Conservation (phyloP, 2,329 filamentous ascomycete species). For the Graphium sp. region DNA sequence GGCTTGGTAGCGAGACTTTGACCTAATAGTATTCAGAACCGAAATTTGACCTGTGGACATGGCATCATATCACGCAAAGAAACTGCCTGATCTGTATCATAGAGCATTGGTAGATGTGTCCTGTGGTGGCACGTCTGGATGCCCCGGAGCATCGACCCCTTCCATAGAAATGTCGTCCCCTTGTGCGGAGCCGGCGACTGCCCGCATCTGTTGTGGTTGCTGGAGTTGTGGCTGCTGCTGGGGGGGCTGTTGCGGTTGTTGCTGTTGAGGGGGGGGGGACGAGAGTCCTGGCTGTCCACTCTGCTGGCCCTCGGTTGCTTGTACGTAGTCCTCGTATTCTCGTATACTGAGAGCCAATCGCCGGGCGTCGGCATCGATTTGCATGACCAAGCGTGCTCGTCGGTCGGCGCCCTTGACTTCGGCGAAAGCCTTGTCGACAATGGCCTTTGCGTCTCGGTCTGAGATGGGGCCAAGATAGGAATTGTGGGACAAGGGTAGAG, state of each 20-base stretch:
- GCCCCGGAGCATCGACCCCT: too few relatives aligned
- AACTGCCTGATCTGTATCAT: too few relatives aligned
- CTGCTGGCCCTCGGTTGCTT: conserved; percentile 11
- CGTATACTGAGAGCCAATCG: conserved; percentile 35
- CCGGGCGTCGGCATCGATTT: conserved; percentile 35
- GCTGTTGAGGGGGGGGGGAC: conserved; percentile 9
- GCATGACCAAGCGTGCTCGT: conserved; percentile 26
- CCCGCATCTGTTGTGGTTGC: background rate
- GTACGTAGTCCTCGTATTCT: conserved; percentile 28
- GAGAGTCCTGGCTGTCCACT: too few relatives aligned
- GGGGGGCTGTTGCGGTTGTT: conserved; percentile 8
- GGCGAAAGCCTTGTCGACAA: conserved; percentile 26
- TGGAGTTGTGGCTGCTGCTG: conserved; percentile 4
- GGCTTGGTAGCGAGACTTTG: too few relatives aligned
- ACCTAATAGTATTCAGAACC: too few relatives aligned
- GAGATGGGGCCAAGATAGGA: conserved; percentile 7
- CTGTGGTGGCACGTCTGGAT: too few relatives aligned
- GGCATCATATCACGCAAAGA: too few relatives aligned
- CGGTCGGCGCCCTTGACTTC: conserved; percentile 25
- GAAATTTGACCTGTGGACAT: too few relatives aligned
- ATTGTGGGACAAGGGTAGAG: conserved; percentile 3
- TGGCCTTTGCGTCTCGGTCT: conserved; percentile 18
- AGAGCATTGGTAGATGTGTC: too few relatives aligned
- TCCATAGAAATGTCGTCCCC: too few relatives aligned
- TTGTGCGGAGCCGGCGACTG: too few relatives aligned